Base-by-base conservation (phyloP, 306 rosid genomes). In the Argentina anserina region DNA sequence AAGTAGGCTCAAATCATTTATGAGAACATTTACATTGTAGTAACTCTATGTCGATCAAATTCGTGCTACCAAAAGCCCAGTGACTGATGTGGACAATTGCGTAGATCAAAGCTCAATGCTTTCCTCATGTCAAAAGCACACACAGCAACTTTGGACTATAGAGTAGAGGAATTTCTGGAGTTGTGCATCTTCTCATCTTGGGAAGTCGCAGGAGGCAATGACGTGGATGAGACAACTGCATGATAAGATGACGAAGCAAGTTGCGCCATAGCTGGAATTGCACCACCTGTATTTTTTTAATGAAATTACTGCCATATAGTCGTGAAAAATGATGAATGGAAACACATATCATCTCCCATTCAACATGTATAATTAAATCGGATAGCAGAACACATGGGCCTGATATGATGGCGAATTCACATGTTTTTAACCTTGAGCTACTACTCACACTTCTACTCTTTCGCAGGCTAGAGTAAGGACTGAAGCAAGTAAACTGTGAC, bases 191-290 rank as follows among this genome's bases (percentile, higher is more conserved):
- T 82, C 10, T 87, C 97, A 23, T 87, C 89, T 28, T 85, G 70
- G 7, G 94, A 84, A 61, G 89, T 72, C 31, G 76, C 59, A 14
- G 93, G 84, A 12, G 83, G 79, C 31, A 75, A 33, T 5, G 84
- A 43, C 43, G 82, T 77, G 7, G 87, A 78, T 70, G 98, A 84
- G 69, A 78, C 33, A 20, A 81, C 76, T 0, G 97, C 86, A 6
- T 87, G 83, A 85, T 93, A 93, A 20, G 96, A 89, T 9, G 98
- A 89, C 53, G 98, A 86, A 84, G 78, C 84, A 67, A 93, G 96
- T 78, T 93, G 98, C 25, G 96, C 86, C 37, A 87, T 6, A 25
- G 96, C 89, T 41, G 96, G 98, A 84, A 87, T 77, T 9, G 94
- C 94, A 63, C 98, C 98, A 29, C 94, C 96, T 90, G 89, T 53